Base-by-base conservation (phyloP, 2,329 filamentous ascomycete genomes). In the Penicillium sp. region DNA sequence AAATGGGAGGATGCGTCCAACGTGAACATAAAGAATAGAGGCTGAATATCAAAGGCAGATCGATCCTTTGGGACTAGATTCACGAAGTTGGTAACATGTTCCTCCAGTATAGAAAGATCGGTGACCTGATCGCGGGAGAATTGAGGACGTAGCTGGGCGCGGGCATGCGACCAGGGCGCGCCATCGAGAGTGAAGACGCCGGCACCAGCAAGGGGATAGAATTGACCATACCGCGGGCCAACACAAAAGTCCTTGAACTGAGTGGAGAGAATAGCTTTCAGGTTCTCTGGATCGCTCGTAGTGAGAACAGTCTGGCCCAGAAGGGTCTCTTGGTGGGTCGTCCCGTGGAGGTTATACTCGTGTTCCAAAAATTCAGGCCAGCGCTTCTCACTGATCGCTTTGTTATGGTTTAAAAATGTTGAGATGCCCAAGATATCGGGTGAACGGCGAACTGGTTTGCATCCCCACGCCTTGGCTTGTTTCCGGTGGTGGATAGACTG, bases 1-100 rank as follows among this genome's bases (percentile, higher is more conserved):
- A 96, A 96, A 63, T 95, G 89, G 0, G 92, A 96, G 2, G 90
- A 86, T 4, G 89, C 87, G 72, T 97, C 92, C 14, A 96, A 80
- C 0, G 91, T 92, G 66, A 87, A 88, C 29, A 89, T 81, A 76
- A 90, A 95, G 73, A 96, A 88, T 39, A 96, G 77, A 54, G 90
- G 85, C 58, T 85, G 83, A 4, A 93, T 84, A 60, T 95, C 86
- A 36, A 95, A 78, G 8, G 83, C 61, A 9, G 63, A 69, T 36
- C 71, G 66, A 32, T 74, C 71, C 24, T 69, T 77, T 0, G 83
- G 83, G 7, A 83, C 79, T 40, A 85, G 81, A 14, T 80, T 77
- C 65, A 95, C 83, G 18, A 96, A 76, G 1, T 84, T 82, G 62
- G 88, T 80, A 36, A 92, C 81, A 66, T 96, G 91, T 21, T 81